These are phyloP conservation scores for Diaporthe humulicola DNA, from an alignment of 2,329 filamentous ascomycete species.

Conservation along the genomic window DNA sequence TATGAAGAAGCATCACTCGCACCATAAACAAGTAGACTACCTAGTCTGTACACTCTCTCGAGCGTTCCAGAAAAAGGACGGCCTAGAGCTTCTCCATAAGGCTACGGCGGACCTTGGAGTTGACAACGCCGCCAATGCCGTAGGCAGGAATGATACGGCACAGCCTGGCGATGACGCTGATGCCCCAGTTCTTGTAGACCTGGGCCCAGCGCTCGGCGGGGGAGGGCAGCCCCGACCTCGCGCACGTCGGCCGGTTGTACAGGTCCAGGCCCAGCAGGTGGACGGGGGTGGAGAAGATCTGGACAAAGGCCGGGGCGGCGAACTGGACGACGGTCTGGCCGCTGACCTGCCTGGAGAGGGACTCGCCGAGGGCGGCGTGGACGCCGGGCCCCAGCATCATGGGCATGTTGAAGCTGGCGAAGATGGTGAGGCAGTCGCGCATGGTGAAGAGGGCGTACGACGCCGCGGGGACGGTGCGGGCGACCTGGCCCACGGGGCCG, in stretches of 20 bases:
- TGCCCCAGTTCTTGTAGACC: constrained; percentile 81
- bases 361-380: constrained; percentile 65
- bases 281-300: constrained; percentile 84
- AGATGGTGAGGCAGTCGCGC: constrained; percentile 90
- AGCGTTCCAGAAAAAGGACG: background rate
- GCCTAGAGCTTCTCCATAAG: constrained; percentile 74
- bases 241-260: constrained; percentile 77
- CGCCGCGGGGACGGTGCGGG: constrained; percentile 73
- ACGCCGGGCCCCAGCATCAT: constrained; percentile 80
- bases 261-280: constrained; percentile 88
- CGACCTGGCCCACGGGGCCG: constrained; percentile 67
- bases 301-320: constrained; percentile 81
- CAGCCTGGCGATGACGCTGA: constrained; percentile 81
- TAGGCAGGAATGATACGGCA: constrained; percentile 90
- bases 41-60: background rate
- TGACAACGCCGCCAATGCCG: constrained; percentile 89
- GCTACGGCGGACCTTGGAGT: constrained; percentile 75
- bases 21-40: background rate
- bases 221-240: constrained; percentile 49
- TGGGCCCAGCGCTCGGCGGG: constrained; percentile 73
- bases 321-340: constrained; percentile 82
- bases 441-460: constrained; percentile 84
- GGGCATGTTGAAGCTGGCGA: constrained; percentile 92
- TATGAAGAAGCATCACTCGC: background rate
- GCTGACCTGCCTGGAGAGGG: constrained; percentile 62